Base-by-base conservation (phyloP, 2,329 filamentous ascomycete species). In the Dactylellina sp. region DNA sequence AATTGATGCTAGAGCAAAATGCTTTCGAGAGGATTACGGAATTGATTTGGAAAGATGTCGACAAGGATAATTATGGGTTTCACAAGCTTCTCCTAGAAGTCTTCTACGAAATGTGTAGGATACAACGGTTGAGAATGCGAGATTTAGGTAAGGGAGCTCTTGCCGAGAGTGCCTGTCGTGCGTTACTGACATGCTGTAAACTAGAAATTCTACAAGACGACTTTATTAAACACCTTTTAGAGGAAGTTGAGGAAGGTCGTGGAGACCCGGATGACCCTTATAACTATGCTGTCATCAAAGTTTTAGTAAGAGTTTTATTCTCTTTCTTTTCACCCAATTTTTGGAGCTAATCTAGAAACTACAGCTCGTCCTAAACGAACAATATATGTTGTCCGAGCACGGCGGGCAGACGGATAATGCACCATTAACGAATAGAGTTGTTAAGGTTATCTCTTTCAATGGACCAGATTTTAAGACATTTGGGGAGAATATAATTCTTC, bases 71-170 rank as follows among this genome's bases (percentile, higher is more conserved):
- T 79, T 85, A 87, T 22, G 85, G 87, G 59, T 84, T 98, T 74
- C 92, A 97, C 82, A 88, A 90, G 37, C 83, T 95, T 75, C 84
- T 98, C 59, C 85, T 99, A 78, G 91, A 97, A 81, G 83, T 99
- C 65, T 86, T 97, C 80, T 99, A 97, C 82, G 95, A 98, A 83
- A 97, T 97, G 91, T 93, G 92, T 47, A 87, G 96, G 74, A 92
- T 98, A 80, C 93, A 98, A 81, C 87, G 89, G 75, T 83, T 99
- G 71, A 89, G 87, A 62, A 83, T 86, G 74, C 88, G 92, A 76
- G 94, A 99, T 80, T 82, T 99, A 76, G 87, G 82, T 91, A 87
- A 65, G 90, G 81, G 37, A 18, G 42, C 24, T n/a, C 2, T 25
- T n/a, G 9, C 16, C 59, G 11, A 24, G 18, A 5, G 11, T 37